Percentiles rank a stretch among this genome's conserved stretches.
These are phyloP conservation scores for Fusarium siculi DNA, from an alignment of 2,329 filamentous ascomycete genomes.

Conservation along the genomic window DNA sequence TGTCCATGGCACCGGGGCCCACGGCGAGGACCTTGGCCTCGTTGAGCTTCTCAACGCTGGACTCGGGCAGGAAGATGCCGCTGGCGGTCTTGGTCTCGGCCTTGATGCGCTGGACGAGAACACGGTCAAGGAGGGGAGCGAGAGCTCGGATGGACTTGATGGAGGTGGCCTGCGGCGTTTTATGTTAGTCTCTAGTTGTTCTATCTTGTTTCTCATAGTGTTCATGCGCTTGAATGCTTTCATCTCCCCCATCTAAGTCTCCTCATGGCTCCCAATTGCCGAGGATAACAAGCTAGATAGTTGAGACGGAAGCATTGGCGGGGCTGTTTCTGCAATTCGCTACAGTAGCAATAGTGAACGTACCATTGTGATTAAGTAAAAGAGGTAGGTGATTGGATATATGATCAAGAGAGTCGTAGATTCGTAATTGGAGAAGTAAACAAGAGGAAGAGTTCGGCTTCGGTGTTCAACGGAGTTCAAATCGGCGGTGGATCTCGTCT, in stretches of 20 bases:
- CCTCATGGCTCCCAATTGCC: constrained; percentile 32
- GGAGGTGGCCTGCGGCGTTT: constrained; percentile 66
- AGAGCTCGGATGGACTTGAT: constrained; percentile 97
- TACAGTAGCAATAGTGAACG: constrained; percentile 18
- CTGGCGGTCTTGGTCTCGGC: constrained; percentile 95
- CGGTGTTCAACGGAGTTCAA: constrained; percentile 42
- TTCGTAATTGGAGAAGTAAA: constrained; percentile 30
- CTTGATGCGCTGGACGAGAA: constrained; percentile 98
- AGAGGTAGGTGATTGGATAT: background rate
- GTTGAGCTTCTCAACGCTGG: constrained; percentile 96
- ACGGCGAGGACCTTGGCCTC: constrained; percentile 97
- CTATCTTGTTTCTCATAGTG: background rate
- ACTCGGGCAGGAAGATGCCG: constrained; percentile 98
- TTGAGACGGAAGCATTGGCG: constrained; percentile 6
- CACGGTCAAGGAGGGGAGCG: constrained; percentile 94
- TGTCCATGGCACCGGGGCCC: constrained; percentile 87
- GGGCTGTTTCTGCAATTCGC: background rate
- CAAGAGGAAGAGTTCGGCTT: constrained; percentile 28
- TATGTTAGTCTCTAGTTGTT: constrained; percentile 6
- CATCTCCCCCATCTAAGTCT: background rate
- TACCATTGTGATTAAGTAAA: constrained; percentile 46
- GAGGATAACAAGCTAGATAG: constrained; percentile 28
- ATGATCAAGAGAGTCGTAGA: constrained; percentile 30
- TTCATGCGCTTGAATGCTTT: constrained; percentile 8
- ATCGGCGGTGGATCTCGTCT: constrained; percentile 47